Evolutionary conservation across 2,329 filamentous ascomycete genomes (phyloP).

Genomic region (Pseudogymnoascus sp.): DNA sequence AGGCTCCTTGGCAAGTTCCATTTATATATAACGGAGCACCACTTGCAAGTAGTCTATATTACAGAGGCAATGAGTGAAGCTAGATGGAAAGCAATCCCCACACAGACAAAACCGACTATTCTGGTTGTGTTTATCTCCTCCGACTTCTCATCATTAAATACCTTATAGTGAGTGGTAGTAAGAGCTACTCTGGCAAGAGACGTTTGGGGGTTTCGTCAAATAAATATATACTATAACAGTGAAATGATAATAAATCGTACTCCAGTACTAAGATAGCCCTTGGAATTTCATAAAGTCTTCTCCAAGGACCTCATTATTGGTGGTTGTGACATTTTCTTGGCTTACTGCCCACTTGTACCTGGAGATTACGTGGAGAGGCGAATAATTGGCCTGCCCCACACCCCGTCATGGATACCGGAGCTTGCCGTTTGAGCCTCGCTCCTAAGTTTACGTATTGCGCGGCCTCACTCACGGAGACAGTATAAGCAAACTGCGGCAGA

Average conservation of each 20-base stretch:
- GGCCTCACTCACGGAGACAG: background rate
- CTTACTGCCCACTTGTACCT: background rate
- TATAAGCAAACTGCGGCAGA: background rate
- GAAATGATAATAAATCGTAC: background rate
- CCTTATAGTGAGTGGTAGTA: background rate
- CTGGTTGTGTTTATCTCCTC: background rate
- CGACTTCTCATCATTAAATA: background rate
- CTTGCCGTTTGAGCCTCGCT: conserved; percentile 8
- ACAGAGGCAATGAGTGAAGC: background rate
- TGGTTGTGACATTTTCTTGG: background rate
- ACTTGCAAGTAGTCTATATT: background rate
- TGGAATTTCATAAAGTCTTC: background rate
- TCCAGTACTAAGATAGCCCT: background rate
- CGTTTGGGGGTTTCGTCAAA: background rate
- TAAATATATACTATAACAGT: background rate
- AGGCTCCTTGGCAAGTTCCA: background rate
- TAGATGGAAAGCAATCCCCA: background rate
- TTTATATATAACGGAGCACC: background rate
- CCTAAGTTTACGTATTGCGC: conserved; percentile 1
- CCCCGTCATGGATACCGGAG: conserved; percentile 1
- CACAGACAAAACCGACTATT: background rate
- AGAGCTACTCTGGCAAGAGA: background rate
- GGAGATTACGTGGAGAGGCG: conserved; percentile 4
- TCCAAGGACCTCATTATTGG: background rate
- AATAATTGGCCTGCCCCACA: background rate